Conservation (phyloP, 106 monocot genomes). For the Dactylorhiza incarnata region DNA sequence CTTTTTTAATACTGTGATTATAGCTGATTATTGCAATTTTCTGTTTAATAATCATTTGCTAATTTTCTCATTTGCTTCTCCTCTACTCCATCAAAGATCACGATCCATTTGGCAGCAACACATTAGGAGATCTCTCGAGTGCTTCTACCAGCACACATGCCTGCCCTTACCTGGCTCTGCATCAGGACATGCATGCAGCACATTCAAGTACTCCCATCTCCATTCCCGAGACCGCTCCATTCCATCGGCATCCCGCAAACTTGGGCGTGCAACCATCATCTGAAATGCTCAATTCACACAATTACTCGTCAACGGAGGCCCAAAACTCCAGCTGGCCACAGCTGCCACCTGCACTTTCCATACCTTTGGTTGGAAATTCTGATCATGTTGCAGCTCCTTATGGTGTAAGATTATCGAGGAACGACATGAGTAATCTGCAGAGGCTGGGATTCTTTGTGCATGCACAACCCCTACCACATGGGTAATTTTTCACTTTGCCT, state of each 20-base stretch:
- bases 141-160: slow-evolving; percentile 24
- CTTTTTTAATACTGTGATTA: neutral
- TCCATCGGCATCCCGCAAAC: slow-evolving; percentile 23
- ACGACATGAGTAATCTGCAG: slow-evolving; percentile 31
- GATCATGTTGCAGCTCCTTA: slow-evolving; percentile 35
- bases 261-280: slow-evolving; percentile 10
- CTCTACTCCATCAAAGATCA: slow-evolving; percentile 23
- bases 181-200: slow-evolving; percentile 24
- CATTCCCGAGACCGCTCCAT: slow-evolving; percentile 25
- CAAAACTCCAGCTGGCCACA: slow-evolving; percentile 37
- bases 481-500: slow-evolving; percentile 3
- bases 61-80: slow-evolving; percentile 1
- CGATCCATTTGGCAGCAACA: slow-evolving; percentile 22
- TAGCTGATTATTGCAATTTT: neutral
- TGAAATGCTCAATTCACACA: slow-evolving; percentile 30
- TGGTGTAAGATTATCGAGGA: slow-evolving; percentile 28
- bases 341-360: slow-evolving; percentile 8
- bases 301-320: slow-evolving; percentile 24
- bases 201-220: slow-evolving; percentile 26
- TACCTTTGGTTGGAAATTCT: slow-evolving; percentile 23
- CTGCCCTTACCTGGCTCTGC: slow-evolving; percentile 46
- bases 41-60: neutral
- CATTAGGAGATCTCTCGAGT: slow-evolving; percentile 33
- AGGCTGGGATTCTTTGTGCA: slow-evolving; percentile 40
- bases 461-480: slow-evolving; percentile 20